Base-by-base conservation (phyloP, 2,329 filamentous ascomycete species). In the Rosellinia necatrix region DNA sequence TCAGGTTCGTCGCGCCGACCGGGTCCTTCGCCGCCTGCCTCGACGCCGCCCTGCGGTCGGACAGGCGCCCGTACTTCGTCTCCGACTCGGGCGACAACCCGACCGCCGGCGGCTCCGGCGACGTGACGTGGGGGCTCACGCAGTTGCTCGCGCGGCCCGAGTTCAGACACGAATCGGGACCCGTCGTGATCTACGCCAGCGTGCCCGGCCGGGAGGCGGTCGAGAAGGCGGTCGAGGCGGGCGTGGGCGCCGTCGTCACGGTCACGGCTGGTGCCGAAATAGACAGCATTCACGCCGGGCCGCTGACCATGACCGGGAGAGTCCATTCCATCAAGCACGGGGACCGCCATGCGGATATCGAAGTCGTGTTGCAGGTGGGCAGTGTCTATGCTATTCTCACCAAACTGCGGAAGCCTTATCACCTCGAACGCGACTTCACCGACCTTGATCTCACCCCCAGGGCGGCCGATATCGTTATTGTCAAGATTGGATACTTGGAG, bases 61-160 rank as follows among this genome's bases (percentile, higher is more conserved):
- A 65, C 1, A 67, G 71, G 13, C 72, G 73, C 6, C 80, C 80
- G 0, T 83, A 74, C 57, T 82, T 82, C 63, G 78, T 83, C 53
- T 82, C 79, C 0, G 80, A 82, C 64, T 82, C 79, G 1, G 80
- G 80, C 0, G 80, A 83, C 54, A 82, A 82, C 48, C 80, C 80
- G 6, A 83, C 80, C 0, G 80, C 80, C 1, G 80, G 80, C 4
- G 80, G 79, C 0, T 78, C 79, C 0, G 80, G 80, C 1, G 79
- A 82, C 60, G 75, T 82, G 13, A 81, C 79, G 0, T 82, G 79
- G 78, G 76, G 78, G 0, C 64, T 83, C 4, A 73, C 73, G 0
- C 69, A 74, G 44, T 64, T 83, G 13, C 71, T 82, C 7, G 69
- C 66, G 13, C 72, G 78, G 3, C 67, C 75, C 0, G 79, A 81